Percentiles rank a stretch among this genome's conserved stretches.
These are phyloP conservation scores for Yamadazyma epiphylla DNA, from an alignment of 1,139 yeast genomes.

Conservation along the genomic window DNA sequence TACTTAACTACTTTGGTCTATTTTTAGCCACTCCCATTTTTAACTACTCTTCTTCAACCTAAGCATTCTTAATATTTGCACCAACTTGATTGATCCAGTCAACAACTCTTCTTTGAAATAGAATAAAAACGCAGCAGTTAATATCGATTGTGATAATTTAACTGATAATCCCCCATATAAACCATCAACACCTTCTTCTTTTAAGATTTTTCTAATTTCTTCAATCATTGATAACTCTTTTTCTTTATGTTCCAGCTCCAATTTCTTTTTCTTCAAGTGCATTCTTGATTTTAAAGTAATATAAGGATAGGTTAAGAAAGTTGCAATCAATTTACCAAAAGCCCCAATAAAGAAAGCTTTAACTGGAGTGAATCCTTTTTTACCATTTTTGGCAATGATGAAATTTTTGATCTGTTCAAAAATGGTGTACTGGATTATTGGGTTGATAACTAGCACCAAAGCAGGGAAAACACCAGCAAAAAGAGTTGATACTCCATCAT, in stretches of 20 bases:
- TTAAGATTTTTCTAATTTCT: conserved; percentile 49
- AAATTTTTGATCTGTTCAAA: conserved; percentile 80
- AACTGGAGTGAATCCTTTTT: conserved; percentile 45
- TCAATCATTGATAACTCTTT: conserved; percentile 37
- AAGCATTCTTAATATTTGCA: conserved; percentile 32
- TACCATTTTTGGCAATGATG: conserved; percentile 52
- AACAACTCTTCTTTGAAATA: conserved; percentile 86
- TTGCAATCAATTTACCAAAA: conserved; percentile 81
- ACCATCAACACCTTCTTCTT: conserved; percentile 69
- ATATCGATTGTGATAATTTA: conserved; percentile 76
- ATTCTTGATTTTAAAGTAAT: conserved; percentile 85
- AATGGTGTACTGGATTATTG: conserved; percentile 87
- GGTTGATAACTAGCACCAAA: conserved; percentile 77
- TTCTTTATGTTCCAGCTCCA: conserved; percentile 11
- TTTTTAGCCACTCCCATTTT: too few relatives aligned
- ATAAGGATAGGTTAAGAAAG: conserved; percentile 85
- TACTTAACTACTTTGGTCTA: too few relatives aligned
- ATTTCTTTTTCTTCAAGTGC: conserved; percentile 56
- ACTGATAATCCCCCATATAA: conserved; percentile 79
- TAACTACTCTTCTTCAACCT: conserved; percentile 11
- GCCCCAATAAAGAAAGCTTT: conserved; percentile 90
- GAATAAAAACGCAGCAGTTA: conserved; percentile 87
- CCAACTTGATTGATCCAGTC: conserved; percentile 43
- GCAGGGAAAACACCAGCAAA: conserved; percentile 90
- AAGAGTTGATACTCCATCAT: conserved; percentile 69